phyloP scores from a whole-genome alignment of 2,329 filamentous ascomycete genomes.

The Geosmithia putterillii region DNA sequence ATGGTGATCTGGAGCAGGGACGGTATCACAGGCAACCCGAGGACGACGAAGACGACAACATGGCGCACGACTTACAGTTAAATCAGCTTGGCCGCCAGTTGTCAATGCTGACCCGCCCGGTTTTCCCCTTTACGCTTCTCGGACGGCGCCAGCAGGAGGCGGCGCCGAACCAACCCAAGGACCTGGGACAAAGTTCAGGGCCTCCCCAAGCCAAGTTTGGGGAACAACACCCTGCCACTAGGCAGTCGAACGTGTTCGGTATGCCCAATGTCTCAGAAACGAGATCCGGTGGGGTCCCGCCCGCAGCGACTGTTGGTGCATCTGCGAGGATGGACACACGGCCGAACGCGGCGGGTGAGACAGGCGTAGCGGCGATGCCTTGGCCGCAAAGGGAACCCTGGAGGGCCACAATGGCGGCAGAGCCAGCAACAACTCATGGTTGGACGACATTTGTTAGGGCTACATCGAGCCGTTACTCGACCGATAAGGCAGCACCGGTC shows the following conservation, averaged over 20 bases:
- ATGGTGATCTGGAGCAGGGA: slow-evolving; percentile 5
- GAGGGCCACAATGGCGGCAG: not conserved
- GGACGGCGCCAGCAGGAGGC: not conserved
- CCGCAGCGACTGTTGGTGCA: no score
- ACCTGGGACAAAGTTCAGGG: no score
- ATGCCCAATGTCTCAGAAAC: not conserved
- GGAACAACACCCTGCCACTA: no score
- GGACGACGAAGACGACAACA: not conserved
- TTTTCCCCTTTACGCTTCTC: not conserved
- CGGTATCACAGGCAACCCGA: not conserved
- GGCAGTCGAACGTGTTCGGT: not conserved
- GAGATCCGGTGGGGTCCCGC: no score
- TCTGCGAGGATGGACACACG: no score
- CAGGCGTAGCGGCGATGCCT: not conserved
- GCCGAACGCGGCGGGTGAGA: not conserved
- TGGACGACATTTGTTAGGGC: not conserved
- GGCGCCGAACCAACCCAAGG: no score
- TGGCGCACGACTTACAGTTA: no score
- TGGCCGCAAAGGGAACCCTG: not conserved
- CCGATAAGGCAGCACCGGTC: not conserved
- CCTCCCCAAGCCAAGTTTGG: no score
- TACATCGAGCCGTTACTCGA: slow-evolving; percentile 1
- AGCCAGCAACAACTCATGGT: not conserved
- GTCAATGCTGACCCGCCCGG: not conserved
- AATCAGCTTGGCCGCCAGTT: not conserved